phyloP scores from a whole-genome alignment of 1,139 yeast genomes.

The Magnusiomyces suaveolens region DNA sequence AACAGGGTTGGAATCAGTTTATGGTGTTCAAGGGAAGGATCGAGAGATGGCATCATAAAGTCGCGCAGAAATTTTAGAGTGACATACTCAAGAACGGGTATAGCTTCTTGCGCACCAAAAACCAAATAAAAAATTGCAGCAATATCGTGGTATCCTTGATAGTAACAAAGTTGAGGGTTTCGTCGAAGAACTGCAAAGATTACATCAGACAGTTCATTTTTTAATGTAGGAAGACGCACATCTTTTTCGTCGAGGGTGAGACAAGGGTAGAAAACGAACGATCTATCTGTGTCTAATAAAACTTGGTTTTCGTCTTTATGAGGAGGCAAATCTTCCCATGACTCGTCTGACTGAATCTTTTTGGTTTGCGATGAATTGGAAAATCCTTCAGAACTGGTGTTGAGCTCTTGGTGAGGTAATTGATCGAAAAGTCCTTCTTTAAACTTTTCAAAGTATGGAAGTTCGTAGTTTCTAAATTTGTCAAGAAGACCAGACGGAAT shows the following conservation, averaged over 20 bases:
- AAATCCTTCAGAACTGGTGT: too few relatives aligned
- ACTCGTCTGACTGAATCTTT: not conserved
- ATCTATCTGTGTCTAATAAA: conserved; percentile 60
- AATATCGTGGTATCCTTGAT: conserved; percentile 89
- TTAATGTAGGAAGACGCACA: conserved; percentile 10
- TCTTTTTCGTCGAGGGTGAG: conserved; percentile 17
- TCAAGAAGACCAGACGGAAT: not conserved
- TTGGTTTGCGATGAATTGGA: too few relatives aligned
- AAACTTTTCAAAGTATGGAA: not conserved
- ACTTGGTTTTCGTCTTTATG: conserved; percentile 78
- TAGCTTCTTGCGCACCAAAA: conserved; percentile 13
- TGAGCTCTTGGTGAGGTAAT: too few relatives aligned
- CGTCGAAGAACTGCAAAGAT: conserved; percentile 49
- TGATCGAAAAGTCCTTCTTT: not conserved
- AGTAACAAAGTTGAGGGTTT: conserved; percentile 59
- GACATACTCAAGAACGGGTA: conserved; percentile 46
- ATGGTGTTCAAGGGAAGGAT: conserved; percentile 57
- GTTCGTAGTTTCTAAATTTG: not conserved
- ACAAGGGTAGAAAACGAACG: conserved; percentile 38
- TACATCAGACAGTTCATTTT: conserved; percentile 34
- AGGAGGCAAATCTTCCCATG: conserved; percentile 27
- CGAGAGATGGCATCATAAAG: conserved; percentile 67
- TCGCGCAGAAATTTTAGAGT: conserved; percentile 65
- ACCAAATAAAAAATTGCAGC: conserved; percentile 50
- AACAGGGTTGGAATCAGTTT: conserved; percentile 55